phyloP scores from a whole-genome alignment of 257 asterid genomes.

The Prunella vulgaris region DNA sequence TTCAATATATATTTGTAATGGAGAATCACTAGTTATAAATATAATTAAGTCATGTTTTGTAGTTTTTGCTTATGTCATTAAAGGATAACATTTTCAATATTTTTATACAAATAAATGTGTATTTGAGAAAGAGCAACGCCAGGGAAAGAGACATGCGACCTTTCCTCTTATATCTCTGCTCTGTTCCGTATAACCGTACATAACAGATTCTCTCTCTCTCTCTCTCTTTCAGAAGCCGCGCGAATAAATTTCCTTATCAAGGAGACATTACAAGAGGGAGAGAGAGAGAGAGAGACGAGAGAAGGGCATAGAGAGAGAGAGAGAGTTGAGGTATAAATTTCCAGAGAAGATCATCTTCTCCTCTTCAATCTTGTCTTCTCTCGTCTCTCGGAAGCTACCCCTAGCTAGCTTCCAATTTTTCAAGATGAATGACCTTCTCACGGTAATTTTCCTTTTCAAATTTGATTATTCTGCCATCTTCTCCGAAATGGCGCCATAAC shows the following conservation, averaged over 20 bases:
- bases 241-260: neutral
- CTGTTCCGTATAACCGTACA: slow-evolving; percentile 18
- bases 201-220: slow-evolving; percentile 5
- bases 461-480: neutral
- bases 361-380: slow-evolving; percentile 11
- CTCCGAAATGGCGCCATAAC: neutral
- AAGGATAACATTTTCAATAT: too few species aligned
- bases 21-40: too few species aligned
- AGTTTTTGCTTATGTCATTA: too few species aligned
- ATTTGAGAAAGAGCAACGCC: neutral
- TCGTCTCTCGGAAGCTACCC: slow-evolving; percentile 25
- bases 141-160: slow-evolving; percentile 25
- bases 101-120: too few species aligned
- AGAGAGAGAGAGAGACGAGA: neutral
- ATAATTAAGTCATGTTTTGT: too few species aligned
- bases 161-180: slow-evolving; percentile 8
- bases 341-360: slow-evolving; percentile 2
- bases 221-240: slow-evolving; percentile 14
- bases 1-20: too few species aligned
- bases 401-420: slow-evolving; percentile 19
- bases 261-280: neutral
- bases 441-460: slow-evolving; percentile 28
- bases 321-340: slow-evolving; percentile 3
- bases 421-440: slow-evolving; percentile 65
- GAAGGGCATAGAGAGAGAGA: neutral